These are phyloP conservation scores for Magnolia sinica DNA, from an alignment of 164 flowering plant species.

Conservation along the genomic window DNA sequence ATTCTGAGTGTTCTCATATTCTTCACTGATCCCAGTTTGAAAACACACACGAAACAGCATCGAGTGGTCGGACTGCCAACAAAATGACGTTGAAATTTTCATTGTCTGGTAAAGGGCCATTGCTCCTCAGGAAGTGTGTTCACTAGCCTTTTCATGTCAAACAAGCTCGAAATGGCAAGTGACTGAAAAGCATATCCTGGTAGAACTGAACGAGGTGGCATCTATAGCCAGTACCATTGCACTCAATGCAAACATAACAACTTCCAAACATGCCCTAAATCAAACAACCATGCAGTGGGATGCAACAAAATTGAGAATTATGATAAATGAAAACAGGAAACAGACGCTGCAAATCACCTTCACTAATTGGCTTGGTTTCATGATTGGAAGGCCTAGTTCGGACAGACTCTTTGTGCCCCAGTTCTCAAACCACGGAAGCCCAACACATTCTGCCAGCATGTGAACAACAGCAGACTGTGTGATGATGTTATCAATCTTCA, in stretches of 20 bases:
- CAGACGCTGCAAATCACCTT: conserved; percentile 38
- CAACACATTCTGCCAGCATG: conserved; percentile 93
- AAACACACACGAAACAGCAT: not conserved
- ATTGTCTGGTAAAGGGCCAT: not conserved
- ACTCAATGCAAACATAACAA: not conserved
- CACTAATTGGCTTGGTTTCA: conserved; percentile 49
- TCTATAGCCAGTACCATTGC: not conserved
- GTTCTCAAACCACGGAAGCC: conserved; percentile 90
- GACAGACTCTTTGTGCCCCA: conserved; percentile 82
- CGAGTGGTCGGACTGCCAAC: no score
- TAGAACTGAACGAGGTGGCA: not conserved
- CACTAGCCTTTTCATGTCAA: not conserved
- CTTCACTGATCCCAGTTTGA: not conserved
- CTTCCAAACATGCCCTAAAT: not conserved
- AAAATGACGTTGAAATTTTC: no score
- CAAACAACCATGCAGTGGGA: not conserved
- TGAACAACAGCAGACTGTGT: conserved; percentile 93
- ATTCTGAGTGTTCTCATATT: not conserved
- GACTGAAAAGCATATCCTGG: not conserved
- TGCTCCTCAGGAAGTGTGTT: not conserved
- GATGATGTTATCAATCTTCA: conserved; percentile 70
- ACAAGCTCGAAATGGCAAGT: not conserved
- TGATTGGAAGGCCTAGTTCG: conserved; percentile 80
- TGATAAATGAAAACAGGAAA: not conserved
- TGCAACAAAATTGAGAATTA: not conserved